Base-by-base conservation (phyloP, 768 basidiomycete genomes). In the Mycena galericulata region DNA sequence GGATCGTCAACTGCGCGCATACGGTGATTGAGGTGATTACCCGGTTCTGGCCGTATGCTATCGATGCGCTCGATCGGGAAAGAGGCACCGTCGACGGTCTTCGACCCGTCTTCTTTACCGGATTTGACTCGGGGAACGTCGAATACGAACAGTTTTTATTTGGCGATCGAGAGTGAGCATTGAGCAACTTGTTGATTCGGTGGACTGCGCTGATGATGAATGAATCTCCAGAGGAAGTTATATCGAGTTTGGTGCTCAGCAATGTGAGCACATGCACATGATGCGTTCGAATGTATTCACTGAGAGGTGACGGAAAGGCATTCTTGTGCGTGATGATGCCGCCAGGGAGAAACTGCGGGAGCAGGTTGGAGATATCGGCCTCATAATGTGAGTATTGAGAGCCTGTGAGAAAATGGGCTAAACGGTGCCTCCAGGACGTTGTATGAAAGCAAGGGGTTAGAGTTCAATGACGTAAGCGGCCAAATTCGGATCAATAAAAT, bases 1-100 rank as follows among this genome's bases (percentile, higher is more conserved):
- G 92, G 2, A 93, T 93, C 46, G 88, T 93, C n/a, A 82, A 89
- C 50, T 91, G 89, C 70, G 92, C 92, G 0, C 86, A 89, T 57
- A 86, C 85, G 0, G 78, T 92, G 27, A 85, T 93, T 5, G 84
- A 88, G n/a, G 76, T 93, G 1, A 87, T 93, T 17, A 84, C 79
- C 18, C 73, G 70, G 11, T 89, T 89, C 63, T 93, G 90, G 89
- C 88, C 89, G 0, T 76, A 89, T 70, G 80, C 89, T 0, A 91
- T 93, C 27, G 92, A 93, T 73, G 70, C 69, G 2, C 83, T 93
- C 18, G 80, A 80, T 10, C 83, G 79, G 5, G 92, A 93, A 75
- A 77, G 79, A 41, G 91, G 89, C 0, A 75, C 88, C 11, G 82
- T 88, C 0, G 82, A 84, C 17, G 90, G 89, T 0, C 70, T 79